A percentile compares a stretch with the other conserved stretches of the same genome.
These are phyloP conservation scores for Clathrospora elynae DNA, from an alignment of 2,329 filamentous ascomycete species.

Conservation along the genomic window DNA sequence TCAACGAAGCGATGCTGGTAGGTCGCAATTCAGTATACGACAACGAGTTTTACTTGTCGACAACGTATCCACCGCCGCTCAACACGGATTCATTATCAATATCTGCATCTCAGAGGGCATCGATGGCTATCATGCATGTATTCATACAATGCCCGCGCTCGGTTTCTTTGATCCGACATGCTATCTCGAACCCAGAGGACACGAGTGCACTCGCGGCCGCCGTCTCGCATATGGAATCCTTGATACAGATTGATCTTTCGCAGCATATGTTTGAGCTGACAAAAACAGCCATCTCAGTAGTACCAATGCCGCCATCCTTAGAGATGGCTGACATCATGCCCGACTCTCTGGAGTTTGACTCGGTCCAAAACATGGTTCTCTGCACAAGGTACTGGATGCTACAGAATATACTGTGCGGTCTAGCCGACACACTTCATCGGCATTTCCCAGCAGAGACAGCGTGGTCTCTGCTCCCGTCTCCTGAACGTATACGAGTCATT, in stretches of 20 bases:
- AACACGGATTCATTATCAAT: conserved; percentile 5
- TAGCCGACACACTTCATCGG: conserved; percentile 31
- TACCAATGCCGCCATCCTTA: conserved; percentile 14
- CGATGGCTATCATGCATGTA: conserved; percentile 38
- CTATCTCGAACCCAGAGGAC: conserved; percentile 26
- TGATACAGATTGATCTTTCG: conserved; percentile 28
- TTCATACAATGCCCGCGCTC: conserved; percentile 38
- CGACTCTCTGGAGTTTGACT: conserved; percentile 27
- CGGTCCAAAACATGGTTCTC: conserved; percentile 29
- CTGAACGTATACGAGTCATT: conserved; percentile 15
- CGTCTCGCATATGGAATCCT: conserved; percentile 27
- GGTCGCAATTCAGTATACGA: conserved; percentile 38
- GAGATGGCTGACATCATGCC: conserved; percentile 30
- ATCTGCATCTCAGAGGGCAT: conserved; percentile 26
- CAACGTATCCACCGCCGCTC: conserved; percentile 27
- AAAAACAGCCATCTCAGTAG: conserved; percentile 16
- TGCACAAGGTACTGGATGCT: conserved; percentile 39
- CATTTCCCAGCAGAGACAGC: conserved; percentile 26
- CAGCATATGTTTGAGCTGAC: conserved; percentile 24
- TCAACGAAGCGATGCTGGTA: conserved; percentile 36
- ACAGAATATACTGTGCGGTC: conserved; percentile 28
- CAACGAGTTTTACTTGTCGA: conserved; percentile 35
- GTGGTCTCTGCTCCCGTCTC: conserved; percentile 25
- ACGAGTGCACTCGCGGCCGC: conserved; percentile 25
- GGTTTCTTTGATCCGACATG: conserved; percentile 27